phyloP scores from a whole-genome alignment of 2,329 filamentous ascomycete genomes.

The Penicillium occitanis region DNA sequence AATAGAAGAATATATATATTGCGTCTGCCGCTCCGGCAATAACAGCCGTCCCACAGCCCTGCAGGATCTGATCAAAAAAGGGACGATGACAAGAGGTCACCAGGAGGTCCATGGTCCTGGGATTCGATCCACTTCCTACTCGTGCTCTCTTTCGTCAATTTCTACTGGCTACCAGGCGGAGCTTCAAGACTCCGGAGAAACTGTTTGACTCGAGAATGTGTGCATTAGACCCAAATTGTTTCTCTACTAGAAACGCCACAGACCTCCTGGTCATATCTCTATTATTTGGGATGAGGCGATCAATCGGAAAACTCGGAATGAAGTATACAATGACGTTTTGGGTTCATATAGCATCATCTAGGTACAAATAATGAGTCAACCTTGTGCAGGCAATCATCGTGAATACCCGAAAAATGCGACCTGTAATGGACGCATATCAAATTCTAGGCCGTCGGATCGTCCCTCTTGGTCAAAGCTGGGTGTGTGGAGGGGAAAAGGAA shows the following conservation, averaged over 20 bases:
- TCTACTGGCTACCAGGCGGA: slow-evolving; percentile 14
- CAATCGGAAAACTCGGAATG: slow-evolving; percentile 2
- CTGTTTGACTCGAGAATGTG: background rate
- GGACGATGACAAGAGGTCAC: background rate
- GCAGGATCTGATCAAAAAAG: slow-evolving; percentile 3
- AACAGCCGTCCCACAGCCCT: background rate
- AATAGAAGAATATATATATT: background rate
- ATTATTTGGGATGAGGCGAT: background rate
- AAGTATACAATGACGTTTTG: background rate
- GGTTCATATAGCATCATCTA: background rate
- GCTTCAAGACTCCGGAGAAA: background rate
- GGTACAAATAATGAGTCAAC: slow-evolving; percentile 4
- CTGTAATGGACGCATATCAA: background rate
- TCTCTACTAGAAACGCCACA: background rate
- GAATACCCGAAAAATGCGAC: background rate
- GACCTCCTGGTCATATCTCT: background rate
- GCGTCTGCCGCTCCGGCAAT: background rate
- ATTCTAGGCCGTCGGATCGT: background rate
- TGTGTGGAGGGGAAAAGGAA: background rate
- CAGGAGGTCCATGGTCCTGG: background rate
- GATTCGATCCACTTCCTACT: slow-evolving; percentile 2
- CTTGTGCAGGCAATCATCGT: background rate
- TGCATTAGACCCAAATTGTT: background rate
- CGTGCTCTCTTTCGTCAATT: background rate
- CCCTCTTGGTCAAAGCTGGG: background rate